Conservation (phyloP, 495 filamentous ascomycete genomes). For the Aeminium ludgeri region DNA sequence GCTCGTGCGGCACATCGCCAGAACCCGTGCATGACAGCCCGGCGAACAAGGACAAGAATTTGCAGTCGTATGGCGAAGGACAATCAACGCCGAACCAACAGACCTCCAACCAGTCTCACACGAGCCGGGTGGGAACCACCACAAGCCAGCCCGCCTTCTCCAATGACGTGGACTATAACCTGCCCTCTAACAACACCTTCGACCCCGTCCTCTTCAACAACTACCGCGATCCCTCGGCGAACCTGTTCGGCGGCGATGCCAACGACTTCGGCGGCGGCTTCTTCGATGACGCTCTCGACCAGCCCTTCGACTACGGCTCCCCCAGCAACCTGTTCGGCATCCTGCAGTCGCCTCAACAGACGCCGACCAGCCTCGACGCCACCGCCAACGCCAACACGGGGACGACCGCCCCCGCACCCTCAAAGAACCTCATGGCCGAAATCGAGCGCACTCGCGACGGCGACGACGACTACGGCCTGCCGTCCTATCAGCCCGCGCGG, state of each 20-base stretch:
- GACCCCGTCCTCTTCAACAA: conserved; percentile 85
- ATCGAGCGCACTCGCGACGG: conserved; percentile 55
- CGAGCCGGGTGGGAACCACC: conserved; percentile 15
- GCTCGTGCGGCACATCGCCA: conserved; percentile 75
- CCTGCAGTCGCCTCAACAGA: conserved; percentile 11
- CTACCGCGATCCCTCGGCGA: conserved; percentile 81
- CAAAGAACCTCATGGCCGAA: conserved; percentile 54
- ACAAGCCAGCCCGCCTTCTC: conserved; percentile 24
- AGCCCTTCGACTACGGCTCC: conserved; percentile 10
- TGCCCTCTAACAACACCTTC: conserved; percentile 30
- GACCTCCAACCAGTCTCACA: too few species aligned
- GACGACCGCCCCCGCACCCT: conserved; percentile 29
- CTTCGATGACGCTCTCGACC: conserved; percentile 77
- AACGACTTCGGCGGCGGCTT: conserved; percentile 48
- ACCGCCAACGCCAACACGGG: conserved; percentile 40
- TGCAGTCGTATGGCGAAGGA: conserved; percentile 1
- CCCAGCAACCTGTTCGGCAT: conserved; percentile 17
- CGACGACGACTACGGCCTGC: conserved; percentile 46
- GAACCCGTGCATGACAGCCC: conserved; percentile 47
- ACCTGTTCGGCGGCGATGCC: conserved; percentile 38
- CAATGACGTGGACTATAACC: conserved; percentile 18
- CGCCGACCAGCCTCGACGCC: conserved; percentile 37
- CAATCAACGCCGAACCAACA: too few species aligned
- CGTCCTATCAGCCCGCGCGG: too few species aligned
- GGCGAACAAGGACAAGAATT: conserved; percentile 14